Evolutionary conservation across 148 eudicot genomes (phyloP).

Genomic region (Fagopyrum tataricum): DNA sequence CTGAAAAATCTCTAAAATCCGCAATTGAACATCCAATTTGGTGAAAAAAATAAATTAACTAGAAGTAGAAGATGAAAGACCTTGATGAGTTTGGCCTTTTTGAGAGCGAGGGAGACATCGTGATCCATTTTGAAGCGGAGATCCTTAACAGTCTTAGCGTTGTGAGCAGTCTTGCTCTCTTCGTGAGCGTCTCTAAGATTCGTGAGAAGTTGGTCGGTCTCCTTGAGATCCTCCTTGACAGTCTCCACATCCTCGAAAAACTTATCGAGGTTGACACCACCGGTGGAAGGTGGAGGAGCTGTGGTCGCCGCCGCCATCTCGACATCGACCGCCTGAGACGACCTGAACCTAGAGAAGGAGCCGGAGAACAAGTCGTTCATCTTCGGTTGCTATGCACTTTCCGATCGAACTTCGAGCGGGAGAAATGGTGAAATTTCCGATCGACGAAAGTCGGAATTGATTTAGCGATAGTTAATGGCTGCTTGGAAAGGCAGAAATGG

Average conservation of each 20-base stretch:
- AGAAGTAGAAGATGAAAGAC: slow-evolving; percentile 10
- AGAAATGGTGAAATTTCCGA: neutral
- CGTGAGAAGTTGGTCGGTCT: slow-evolving; percentile 38
- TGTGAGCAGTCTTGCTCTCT: slow-evolving; percentile 62
- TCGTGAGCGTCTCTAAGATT: slow-evolving; percentile 48
- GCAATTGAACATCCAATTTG: slow-evolving; percentile 2
- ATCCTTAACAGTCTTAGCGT: slow-evolving; percentile 43
- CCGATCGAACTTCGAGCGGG: neutral
- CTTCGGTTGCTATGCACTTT: neutral
- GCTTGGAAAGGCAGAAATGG: neutral
- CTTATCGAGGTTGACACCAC: slow-evolving; percentile 50
- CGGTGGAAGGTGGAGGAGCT: slow-evolving; percentile 12
- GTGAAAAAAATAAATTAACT: neutral
- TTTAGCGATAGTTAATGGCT: neutral
- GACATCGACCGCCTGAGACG: slow-evolving; percentile 12
- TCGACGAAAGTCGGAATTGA: neutral
- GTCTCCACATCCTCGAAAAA: slow-evolving; percentile 75
- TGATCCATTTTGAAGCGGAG: slow-evolving; percentile 61
- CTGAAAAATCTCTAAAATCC: neutral
- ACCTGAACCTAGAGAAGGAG: slow-evolving; percentile 30
- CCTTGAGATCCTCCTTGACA: slow-evolving; percentile 49
- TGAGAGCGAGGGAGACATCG: slow-evolving; percentile 47
- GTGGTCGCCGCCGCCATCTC: slow-evolving; percentile 20
- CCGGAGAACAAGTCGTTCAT: slow-evolving; percentile 45
- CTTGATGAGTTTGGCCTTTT: slow-evolving; percentile 69